These are phyloP conservation scores for Omphalotus guepiniiformis DNA, from an alignment of 768 basidiomycete genomes.

Conservation along the genomic window DNA sequence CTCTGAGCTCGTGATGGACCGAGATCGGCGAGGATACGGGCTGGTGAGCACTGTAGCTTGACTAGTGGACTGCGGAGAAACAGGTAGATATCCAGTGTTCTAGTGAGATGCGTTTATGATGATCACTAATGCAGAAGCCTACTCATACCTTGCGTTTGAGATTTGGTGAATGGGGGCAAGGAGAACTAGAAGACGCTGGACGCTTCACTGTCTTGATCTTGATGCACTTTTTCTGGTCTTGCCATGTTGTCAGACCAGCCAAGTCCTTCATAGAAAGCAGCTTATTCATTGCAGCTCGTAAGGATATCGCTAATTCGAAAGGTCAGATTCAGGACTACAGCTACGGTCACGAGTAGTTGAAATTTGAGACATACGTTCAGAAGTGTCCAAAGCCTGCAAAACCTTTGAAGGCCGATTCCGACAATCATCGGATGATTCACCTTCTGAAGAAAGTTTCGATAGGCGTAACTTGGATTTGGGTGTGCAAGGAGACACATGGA, in stretches of 20 bases:
- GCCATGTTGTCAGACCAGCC: conserved; percentile 29
- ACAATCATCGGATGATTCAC: not conserved
- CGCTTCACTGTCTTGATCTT: conserved; percentile 1
- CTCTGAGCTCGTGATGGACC: too few relatives aligned
- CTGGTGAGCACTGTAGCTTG: too few relatives aligned
- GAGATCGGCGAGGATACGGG: too few relatives aligned
- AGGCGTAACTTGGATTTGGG: conserved; percentile 2
- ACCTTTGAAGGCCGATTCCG: conserved; percentile 29
- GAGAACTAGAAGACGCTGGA: conserved; percentile 2
- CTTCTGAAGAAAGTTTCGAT: conserved; percentile 1
- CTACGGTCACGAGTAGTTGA: not conserved
- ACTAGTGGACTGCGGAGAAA: not conserved
- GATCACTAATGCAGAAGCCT: not conserved
- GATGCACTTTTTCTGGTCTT: not conserved
- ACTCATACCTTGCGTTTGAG: not conserved
- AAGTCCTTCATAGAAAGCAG: conserved; percentile 42
- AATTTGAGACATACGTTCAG: conserved; percentile 35
- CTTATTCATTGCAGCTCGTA: conserved; percentile 34
- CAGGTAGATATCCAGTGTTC: not conserved
- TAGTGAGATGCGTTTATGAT: not conserved
- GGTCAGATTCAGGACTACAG: too few relatives aligned
- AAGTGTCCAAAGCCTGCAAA: conserved; percentile 36
- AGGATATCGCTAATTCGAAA: conserved; percentile 29
- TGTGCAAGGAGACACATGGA: conserved; percentile 20
- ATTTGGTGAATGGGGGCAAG: not conserved